A percentile compares a stretch with the other conserved stretches of the same genome.
phyloP scores from a whole-genome alignment of 305 asterid genomes.

The Fraxinus xanthoxyloides region DNA sequence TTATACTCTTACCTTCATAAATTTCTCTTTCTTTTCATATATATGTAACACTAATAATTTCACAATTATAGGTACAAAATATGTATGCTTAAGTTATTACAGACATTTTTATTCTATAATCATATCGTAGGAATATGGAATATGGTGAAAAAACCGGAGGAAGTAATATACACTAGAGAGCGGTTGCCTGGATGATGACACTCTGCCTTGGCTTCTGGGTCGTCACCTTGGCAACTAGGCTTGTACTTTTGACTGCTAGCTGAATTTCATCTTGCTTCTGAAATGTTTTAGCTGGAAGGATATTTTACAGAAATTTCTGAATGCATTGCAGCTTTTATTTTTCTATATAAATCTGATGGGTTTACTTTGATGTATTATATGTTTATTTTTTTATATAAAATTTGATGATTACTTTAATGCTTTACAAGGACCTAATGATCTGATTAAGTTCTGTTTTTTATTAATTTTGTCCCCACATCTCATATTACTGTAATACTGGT shows the following conservation, averaged over 20 bases:
- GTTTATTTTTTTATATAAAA: neutral
- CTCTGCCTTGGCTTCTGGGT: slow-evolving; percentile 5
- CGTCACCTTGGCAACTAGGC: neutral
- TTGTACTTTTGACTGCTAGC: neutral
- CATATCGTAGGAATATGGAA: neutral
- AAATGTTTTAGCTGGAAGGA: slow-evolving; percentile 1
- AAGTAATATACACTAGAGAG: neutral
- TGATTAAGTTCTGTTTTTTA: slow-evolving; percentile 5
- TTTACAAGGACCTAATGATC: neutral
- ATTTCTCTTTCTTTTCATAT: neutral
- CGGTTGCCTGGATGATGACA: neutral
- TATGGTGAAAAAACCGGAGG: neutral
- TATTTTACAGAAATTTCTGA: neutral
- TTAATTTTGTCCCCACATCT: slow-evolving; percentile 9
- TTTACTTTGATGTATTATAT: neutral
- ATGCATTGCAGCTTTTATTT: neutral
- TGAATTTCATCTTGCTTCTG: neutral
- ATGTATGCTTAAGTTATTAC: neutral
- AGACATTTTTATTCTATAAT: neutral
- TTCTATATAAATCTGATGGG: neutral
- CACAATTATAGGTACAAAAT: neutral
- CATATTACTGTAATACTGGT: slow-evolving; percentile 14
- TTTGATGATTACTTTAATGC: slow-evolving; percentile 2
- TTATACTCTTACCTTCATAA: neutral
- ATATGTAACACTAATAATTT: neutral